phyloP scores from a whole-genome alignment of 2,329 filamentous ascomycete species.

The Pseudonectria buxi region DNA sequence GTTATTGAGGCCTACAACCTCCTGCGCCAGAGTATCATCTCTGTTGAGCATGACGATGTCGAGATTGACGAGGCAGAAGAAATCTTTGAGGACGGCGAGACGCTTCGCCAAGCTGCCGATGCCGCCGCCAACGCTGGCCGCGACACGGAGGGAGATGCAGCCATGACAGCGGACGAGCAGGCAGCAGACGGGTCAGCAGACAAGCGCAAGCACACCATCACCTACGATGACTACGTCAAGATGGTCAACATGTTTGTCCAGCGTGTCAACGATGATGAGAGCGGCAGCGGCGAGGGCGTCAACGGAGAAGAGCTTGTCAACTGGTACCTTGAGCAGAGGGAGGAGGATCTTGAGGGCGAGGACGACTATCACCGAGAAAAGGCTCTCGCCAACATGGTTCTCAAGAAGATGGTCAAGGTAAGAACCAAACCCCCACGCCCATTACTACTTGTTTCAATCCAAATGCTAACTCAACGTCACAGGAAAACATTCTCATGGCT shows the following conservation, averaged over 20 bases:
- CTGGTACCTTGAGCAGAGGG: constrained; percentile 91
- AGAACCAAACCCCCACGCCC: no score
- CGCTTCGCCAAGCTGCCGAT: constrained; percentile 33
- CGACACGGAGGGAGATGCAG: constrained; percentile 41
- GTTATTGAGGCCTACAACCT: constrained; percentile 90
- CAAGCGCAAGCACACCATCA: constrained; percentile 74
- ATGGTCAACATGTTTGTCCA: constrained; percentile 84
- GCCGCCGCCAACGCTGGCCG: constrained; percentile 36
- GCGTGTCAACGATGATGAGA: constrained; percentile 77
- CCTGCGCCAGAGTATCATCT: constrained; percentile 90
- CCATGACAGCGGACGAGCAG: constrained; percentile 32
- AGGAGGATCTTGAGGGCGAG: constrained; percentile 71
- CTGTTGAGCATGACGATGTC: constrained; percentile 94
- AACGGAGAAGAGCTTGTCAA: constrained; percentile 73
- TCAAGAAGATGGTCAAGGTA: constrained; percentile 96
- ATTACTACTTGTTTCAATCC: constrained; percentile 1
- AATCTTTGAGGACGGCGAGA: constrained; percentile 39
- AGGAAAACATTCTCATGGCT: constrained; percentile 85
- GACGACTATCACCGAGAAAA: constrained; percentile 75
- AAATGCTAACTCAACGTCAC: constrained; percentile 33
- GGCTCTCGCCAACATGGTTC: constrained; percentile 69
- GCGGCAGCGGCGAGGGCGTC: constrained; percentile 69
- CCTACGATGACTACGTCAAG: constrained; percentile 87
- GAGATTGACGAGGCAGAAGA: constrained; percentile 77
- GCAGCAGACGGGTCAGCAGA: constrained; percentile 25